Evolutionary conservation across 306 rosid genomes (phyloP).

Genomic region (Lupinus albus): DNA sequence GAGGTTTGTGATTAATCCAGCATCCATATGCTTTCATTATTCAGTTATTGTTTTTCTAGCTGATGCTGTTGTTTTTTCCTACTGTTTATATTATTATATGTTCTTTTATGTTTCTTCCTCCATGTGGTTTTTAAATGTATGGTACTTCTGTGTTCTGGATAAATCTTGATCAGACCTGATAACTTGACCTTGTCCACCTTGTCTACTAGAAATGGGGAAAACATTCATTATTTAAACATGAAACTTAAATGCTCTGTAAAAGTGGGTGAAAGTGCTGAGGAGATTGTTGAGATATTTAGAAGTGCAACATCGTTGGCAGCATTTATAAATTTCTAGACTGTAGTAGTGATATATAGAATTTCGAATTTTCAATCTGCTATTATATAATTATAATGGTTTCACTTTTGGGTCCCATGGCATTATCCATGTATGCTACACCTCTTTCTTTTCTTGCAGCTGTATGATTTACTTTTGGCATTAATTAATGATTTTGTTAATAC

Average conservation of each 20-base stretch:
- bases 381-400: not conserved
- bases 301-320: not conserved
- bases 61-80: conserved; percentile 16
- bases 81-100: conserved; percentile 18
- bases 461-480: conserved; percentile 26
- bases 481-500: conserved; percentile 29
- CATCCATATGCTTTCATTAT: conserved; percentile 12
- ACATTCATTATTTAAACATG: conserved; percentile 14
- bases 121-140: conserved; percentile 5
- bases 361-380: not conserved
- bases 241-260: not conserved
- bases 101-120: conserved; percentile 5
- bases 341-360: conserved; percentile 2
- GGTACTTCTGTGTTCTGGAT: not conserved
- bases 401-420: conserved; percentile 4
- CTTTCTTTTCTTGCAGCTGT: conserved; percentile 16
- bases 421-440: conserved; percentile 14
- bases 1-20: conserved; percentile 69
- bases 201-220: conserved; percentile 13
- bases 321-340: not conserved
- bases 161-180: conserved; percentile 16
- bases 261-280: not conserved
- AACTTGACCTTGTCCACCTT: conserved; percentile 18
- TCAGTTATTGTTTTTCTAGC: conserved; percentile 12
- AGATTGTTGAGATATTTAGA: too few relatives aligned